Base-by-base conservation (phyloP, 495 filamentous ascomycete genomes). In the Penicillium mononematosum region DNA sequence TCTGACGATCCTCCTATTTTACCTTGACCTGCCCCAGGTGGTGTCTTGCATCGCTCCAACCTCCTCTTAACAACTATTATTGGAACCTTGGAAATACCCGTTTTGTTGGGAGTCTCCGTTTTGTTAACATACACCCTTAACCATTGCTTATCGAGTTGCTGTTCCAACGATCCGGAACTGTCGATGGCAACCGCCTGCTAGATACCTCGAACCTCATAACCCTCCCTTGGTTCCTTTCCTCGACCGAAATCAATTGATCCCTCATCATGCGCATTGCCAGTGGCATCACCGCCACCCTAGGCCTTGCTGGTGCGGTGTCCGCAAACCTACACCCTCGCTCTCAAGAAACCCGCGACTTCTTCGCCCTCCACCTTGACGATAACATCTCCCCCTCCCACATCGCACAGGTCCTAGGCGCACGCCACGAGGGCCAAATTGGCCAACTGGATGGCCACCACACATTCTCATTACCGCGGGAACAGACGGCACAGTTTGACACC, bases 361-460 rank as follows among this genome's bases (percentile, higher is more conserved):
- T 96, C 70, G 91, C 92, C 47, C 78, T 97, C 48, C 89, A 95
- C 58, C 84, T 97, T 57, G 84, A 84, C 43, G 74, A 81, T 14
- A 73, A 80, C 42, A 78, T 78, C 22, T 78, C 83, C 4, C 94
- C 95, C 24, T 70, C 80, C 31, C 75, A 88, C n/a, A 76, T 98
- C 51, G 91, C 94, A 14, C 72, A 78, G 17, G 76, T 81, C 17
- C 75, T 98, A 29, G 90, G 89, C 24, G 80, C 96, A 31, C 78
- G 83, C 41, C 87, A 96, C 68, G 94, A 97, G 68, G 94, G 94
- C 22, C 80, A 80, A 20, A 78, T 98, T 32, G 92, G 91, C 29
- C 84, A 92, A 65, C 82, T 98, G 6, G 69, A 77, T 14, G 85
- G 87, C 66, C 93, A 97, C 70, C 86, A 97, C 70, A 80, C 96